phyloP scores from a whole-genome alignment of 2,329 filamentous ascomycete genomes.

The Penicillium sp. region DNA sequence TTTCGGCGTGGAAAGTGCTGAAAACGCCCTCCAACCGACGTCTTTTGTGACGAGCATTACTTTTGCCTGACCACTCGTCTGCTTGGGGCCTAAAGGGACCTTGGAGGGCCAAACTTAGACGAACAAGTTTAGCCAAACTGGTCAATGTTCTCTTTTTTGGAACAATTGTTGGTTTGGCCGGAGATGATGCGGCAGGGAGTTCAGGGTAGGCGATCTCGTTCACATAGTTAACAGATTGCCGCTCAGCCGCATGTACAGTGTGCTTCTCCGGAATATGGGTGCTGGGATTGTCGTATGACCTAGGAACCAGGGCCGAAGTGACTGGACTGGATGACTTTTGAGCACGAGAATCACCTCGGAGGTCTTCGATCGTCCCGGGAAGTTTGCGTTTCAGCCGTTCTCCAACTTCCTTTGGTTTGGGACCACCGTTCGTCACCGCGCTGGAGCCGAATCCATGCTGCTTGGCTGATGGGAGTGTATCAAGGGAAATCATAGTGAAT shows the following conservation, averaged over 20 bases:
- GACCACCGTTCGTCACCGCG: slow-evolving; percentile 25
- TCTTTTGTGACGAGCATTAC: slow-evolving; percentile 16
- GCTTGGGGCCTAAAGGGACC: slow-evolving; percentile 29
- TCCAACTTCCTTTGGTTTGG: slow-evolving; percentile 27
- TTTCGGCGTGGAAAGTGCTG: slow-evolving; percentile 37
- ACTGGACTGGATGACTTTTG: slow-evolving; percentile 18
- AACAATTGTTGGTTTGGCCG: slow-evolving; percentile 5
- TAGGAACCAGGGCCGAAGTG: not conserved
- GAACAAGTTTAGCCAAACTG: slow-evolving; percentile 36
- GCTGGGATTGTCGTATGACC: not conserved
- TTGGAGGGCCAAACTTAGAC: slow-evolving; percentile 39
- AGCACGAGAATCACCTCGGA: slow-evolving; percentile 14
- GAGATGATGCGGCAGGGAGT: slow-evolving; percentile 8
- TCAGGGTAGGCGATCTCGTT: slow-evolving; percentile 15
- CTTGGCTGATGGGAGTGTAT: slow-evolving; percentile 52
- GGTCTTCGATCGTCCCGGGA: slow-evolving; percentile 19
- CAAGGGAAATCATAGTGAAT: slow-evolving; percentile 57
- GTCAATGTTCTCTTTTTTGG: slow-evolving; percentile 22
- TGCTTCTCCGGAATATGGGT: too few species aligned
- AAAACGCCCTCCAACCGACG: slow-evolving; percentile 36
- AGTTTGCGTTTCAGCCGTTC: slow-evolving; percentile 29
- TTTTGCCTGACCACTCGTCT: slow-evolving; percentile 8
- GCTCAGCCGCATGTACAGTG: not conserved
- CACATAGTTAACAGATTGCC: not conserved
- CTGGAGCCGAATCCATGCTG: slow-evolving; percentile 41